These are phyloP conservation scores for Rhodotorula sp. DNA, from an alignment of 1,284 basidiomycete genomes.

Conservation along the genomic window DNA sequence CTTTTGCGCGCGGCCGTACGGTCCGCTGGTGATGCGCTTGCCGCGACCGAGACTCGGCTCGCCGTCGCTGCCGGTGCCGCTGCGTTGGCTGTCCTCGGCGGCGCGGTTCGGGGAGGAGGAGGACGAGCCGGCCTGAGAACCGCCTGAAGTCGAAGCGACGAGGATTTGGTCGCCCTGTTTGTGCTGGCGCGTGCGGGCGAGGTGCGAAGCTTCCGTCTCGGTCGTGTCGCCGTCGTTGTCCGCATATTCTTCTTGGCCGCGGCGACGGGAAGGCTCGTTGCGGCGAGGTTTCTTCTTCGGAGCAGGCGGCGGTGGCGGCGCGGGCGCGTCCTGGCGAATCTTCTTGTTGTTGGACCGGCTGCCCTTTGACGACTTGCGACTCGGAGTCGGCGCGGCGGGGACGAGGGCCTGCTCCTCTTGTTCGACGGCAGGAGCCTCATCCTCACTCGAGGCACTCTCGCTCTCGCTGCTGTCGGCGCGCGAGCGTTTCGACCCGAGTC, in stretches of 20 bases:
- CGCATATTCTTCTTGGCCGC: not conserved
- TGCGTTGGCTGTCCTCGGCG: too few relatives aligned
- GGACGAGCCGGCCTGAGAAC: not conserved
- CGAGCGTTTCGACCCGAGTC: too few relatives aligned
- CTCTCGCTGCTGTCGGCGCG: too few relatives aligned
- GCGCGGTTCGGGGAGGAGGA: not conserved
- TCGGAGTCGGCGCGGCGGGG: too few relatives aligned
- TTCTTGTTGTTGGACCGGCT: too few relatives aligned
- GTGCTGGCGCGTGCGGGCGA: slow-evolving; percentile 9
- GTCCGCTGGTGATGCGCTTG: slow-evolving; percentile 3
- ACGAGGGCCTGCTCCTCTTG: too few relatives aligned
- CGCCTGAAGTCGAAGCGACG: not conserved
- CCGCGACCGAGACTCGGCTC: slow-evolving; percentile 1
- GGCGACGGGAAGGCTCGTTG: not conserved
- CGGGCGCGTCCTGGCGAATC: too few relatives aligned
- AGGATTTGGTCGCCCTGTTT: not conserved
- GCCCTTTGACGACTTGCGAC: too few relatives aligned
- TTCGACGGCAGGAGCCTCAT: too few relatives aligned
- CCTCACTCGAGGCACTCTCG: too few relatives aligned
- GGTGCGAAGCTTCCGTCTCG: slow-evolving; percentile 15
- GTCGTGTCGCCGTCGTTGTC: slow-evolving; percentile 15
- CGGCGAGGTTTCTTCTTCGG: slow-evolving; percentile 10
- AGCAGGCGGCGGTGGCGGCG: not conserved
- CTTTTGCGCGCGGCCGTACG: not conserved
- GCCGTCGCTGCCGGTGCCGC: not conserved